These are phyloP conservation scores for Nakazawaea pomicola DNA, from an alignment of 805 yeast genomes.

Conservation along the genomic window DNA sequence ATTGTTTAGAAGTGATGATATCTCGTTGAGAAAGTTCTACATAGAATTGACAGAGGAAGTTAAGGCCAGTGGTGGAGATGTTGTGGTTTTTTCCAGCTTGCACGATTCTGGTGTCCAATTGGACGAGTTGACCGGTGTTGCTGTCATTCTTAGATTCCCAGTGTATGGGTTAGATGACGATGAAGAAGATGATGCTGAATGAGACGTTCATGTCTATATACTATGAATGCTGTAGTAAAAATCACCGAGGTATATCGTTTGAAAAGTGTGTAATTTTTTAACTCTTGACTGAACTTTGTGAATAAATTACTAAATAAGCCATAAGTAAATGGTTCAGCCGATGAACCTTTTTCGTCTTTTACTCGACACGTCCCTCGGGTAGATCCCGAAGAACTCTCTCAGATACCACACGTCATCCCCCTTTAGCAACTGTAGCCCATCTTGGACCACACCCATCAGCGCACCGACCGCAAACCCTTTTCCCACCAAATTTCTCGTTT, in stretches of 20 bases:
- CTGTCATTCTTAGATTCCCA: conserved; percentile 81
- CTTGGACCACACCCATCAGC: conserved; percentile 62
- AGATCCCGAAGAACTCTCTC: conserved; percentile 24
- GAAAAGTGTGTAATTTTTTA: too few relatives aligned
- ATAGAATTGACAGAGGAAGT: conserved; percentile 66
- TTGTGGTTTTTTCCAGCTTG: conserved; percentile 70
- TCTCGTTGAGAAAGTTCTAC: conserved; percentile 61
- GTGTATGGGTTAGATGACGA: conserved; percentile 73
- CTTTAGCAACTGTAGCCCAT: conserved; percentile 47
- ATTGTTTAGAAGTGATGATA: conserved; percentile 71
- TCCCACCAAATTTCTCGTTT: conserved; percentile 35
- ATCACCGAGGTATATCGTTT: too few relatives aligned
- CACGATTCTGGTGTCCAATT: conserved; percentile 90
- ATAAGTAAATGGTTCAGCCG: neutral
- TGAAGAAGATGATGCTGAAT: conserved; percentile 33
- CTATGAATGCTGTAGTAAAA: too few relatives aligned
- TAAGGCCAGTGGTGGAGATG: conserved; percentile 68
- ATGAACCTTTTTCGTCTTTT: neutral
- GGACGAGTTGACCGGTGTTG: conserved; percentile 86
- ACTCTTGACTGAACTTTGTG: neutral
- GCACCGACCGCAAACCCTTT: conserved; percentile 59
- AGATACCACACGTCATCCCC: conserved; percentile 70
- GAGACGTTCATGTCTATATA: neutral
- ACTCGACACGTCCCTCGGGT: neutral
- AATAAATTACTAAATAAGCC: conserved; percentile 1